Evolutionary conservation across 257 asterid genomes (phyloP), one percentile per base, ranked within the genome.

Genomic region (Petunia axillaris): DNA sequence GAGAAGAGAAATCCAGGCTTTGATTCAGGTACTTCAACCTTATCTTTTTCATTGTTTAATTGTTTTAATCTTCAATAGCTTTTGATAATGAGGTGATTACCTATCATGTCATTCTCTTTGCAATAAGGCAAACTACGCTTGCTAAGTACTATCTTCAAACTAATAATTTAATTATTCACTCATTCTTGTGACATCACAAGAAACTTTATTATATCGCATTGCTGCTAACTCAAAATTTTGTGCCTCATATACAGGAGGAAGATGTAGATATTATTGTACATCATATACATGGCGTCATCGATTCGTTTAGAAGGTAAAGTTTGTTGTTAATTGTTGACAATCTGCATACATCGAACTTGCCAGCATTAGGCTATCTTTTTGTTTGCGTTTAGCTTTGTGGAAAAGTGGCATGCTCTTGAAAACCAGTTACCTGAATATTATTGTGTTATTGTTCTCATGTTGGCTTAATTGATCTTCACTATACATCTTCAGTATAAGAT

Each of bases 1-100:
- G 82, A 91, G 87, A 84, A 88, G 98, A 83, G 98, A 92, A 87
- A 75, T 91, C 67, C 97, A 94, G 87, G 92, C 97, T 76, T 75
- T 91, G 79, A 85, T 86, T 82, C 96, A 88, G 94, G 97, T 92
- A 73, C 16, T 37, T 75, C 14, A 73, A 44, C 48, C 75, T 64
- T 39, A 66, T 75, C 62, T 44, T 59, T 39, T 37, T 75, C 14
- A 13, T 4, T 80, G 41, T 50, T 83, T n/a, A 11, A 39, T 13
- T 43, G 74, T 13, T 25, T 5, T 16, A 16, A 48, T 80, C 75
- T 39, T 59, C 58, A 35, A 1, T 38, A 25, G 16, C 81, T 35
- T 65, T 48, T 50, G 77, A 11, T 71, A 4, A 48, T 35, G 77
- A 71, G 62, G 13, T 36, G 78, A 50, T 50, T 50, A 36, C 36